A percentile compares a stretch with the other conserved stretches of the same genome.
Conservation (phyloP, 1,139 yeast genomes). For the Diutina scorzettiae region DNA sequence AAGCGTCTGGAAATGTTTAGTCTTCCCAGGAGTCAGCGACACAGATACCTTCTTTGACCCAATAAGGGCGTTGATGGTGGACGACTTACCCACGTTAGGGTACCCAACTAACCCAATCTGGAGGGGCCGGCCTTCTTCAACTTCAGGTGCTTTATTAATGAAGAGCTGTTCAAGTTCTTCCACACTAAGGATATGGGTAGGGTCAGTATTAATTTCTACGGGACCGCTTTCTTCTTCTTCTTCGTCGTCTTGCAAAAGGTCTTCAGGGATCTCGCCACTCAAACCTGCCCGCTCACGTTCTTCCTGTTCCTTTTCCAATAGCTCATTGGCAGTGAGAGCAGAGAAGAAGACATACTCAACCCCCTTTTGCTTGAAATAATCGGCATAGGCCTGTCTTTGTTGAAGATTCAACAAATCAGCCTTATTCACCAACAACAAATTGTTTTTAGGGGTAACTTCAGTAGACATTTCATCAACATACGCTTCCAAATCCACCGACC, state of each 20-base stretch:
- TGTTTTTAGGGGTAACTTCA: conserved; percentile 34
- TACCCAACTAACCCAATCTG: conserved; percentile 96
- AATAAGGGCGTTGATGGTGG: conserved; percentile 88
- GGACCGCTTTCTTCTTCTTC: conserved; percentile 16
- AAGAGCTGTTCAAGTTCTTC: conserved; percentile 79
- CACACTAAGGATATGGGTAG: conserved; percentile 63
- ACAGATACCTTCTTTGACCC: conserved; percentile 97
- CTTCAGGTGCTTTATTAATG: conserved; percentile 66
- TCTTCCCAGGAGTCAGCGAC: conserved; percentile 97
- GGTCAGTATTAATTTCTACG: conserved; percentile 16
- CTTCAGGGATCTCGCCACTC: conserved; percentile 10
- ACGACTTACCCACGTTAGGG: conserved; percentile 80
- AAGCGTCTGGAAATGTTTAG: conserved; percentile 97
- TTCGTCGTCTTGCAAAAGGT: conserved; percentile 9
- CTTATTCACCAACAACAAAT: conserved; percentile 79
- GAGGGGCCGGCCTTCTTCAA: conserved; percentile 51
- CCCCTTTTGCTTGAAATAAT: conserved; percentile 53
- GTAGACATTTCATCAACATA: conserved; percentile 67
- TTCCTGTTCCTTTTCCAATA: conserved; percentile 48
- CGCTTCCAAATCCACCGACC: conserved; percentile 78
- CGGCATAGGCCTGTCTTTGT: conserved; percentile 83
- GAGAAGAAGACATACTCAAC: conserved; percentile 88
- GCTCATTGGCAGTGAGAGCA: conserved; percentile 72
- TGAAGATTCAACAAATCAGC: conserved; percentile 74
- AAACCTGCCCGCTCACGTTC: conserved; percentile 16